Base-by-base conservation (phyloP, 2,329 filamentous ascomycete genomes). In the Tolypocladium tundrense region DNA sequence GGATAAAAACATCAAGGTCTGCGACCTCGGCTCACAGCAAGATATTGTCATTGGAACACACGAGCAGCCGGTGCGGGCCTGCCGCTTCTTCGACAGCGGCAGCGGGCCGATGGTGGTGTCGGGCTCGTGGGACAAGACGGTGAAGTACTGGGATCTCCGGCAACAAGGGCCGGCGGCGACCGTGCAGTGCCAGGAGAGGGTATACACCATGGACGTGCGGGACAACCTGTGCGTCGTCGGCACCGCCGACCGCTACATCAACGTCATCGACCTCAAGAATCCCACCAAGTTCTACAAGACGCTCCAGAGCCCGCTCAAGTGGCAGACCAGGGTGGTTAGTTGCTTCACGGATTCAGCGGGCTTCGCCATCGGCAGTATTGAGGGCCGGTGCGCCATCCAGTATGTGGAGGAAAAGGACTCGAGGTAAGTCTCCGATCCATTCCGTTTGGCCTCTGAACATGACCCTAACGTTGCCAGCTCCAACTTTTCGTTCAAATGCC, bases 401-500 rank as follows among this genome's bases (percentile, higher is more conserved):
- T 97, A 99, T 67, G 91, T 97, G 41, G 93, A 99, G 68, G 94
- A 99, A 50, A 97, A 97, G 74, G 91, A 99, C 70, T 78, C 88
- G 3, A 83, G 75, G 87, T 87, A 77, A 68, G 78, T 68, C 41
- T 14, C 10, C 19, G 19, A 9, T 31, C 2, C 14, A 21, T 14
- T 2, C 31, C 11, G 31, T 14, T 21, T 9, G 8, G 19, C 48
- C 4, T 19, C 19, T 31, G 45, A n/a, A 31, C 33, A 24, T 21
- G 51, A 35, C 11, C 16, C 42, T 53, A 14, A 61, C 54, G 9
- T 37, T 35, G n/a, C 1, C 63, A 88, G 86, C 67, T 88, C 87
- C 68, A 97, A 99, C 78, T 99, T 99, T 79, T 96, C 91, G 48
- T 99, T 99, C 85, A 97, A 97, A 76, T 99, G 94, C 75, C 94